These are phyloP conservation scores for Erodium texanum DNA, from an alignment of 441 rosid species.

Conservation along the genomic window DNA sequence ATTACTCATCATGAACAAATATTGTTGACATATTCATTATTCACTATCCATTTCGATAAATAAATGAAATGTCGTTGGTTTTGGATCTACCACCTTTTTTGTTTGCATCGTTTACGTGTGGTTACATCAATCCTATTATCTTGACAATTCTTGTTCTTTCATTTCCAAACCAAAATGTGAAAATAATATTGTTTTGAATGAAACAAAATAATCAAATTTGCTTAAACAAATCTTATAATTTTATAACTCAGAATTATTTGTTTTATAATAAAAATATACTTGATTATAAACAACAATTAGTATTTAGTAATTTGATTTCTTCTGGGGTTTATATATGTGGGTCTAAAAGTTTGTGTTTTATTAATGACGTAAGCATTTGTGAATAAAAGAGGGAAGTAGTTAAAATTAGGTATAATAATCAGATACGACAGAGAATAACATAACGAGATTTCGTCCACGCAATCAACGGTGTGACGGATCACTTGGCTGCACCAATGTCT, in stretches of 20 bases:
- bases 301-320: too few relatives aligned
- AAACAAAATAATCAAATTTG: too few relatives aligned
- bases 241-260: too few relatives aligned
- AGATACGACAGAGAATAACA: slow-evolving; percentile 16
- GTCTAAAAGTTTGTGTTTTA: too few relatives aligned
- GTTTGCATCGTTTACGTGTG: slow-evolving; percentile 5
- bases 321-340: too few relatives aligned
- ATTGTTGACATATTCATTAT: background rate
- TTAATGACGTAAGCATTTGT: too few relatives aligned
- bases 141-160: background rate
- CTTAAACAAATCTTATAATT: too few relatives aligned
- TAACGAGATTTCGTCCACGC: slow-evolving; percentile 49
- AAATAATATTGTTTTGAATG: background rate
- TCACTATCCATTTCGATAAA: background rate
- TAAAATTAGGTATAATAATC: slow-evolving; percentile 15
- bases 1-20: background rate
- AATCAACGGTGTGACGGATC: slow-evolving; percentile 51
- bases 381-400: too few relatives aligned
- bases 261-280: too few relatives aligned
- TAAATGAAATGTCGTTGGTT: background rate
- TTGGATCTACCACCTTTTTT: background rate
- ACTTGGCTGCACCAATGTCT: slow-evolving; percentile 18
- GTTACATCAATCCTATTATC: slow-evolving; percentile 12
- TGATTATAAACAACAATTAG: too few relatives aligned
- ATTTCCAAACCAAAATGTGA: background rate